Evolutionary conservation across 148 eudicot genomes (phyloP), one percentile per base, ranked within the genome.

Genomic region (Diospyros kaki): DNA sequence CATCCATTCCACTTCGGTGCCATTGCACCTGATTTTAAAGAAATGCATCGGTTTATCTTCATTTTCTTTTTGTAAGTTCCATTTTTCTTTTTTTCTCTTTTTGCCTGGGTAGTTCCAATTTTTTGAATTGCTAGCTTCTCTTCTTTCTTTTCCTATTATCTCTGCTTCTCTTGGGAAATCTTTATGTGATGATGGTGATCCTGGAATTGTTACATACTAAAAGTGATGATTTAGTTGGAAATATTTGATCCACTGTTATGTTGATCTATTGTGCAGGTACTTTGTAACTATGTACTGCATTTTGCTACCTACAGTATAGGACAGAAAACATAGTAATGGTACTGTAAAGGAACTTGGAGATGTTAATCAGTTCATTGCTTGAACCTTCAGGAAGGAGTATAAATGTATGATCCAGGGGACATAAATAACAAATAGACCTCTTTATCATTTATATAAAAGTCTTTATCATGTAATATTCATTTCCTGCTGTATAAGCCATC

Each of bases 1-100:
- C 81, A 12, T 79, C 84, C 0, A 78, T 93, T 61, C 98, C 93
- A 14, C 90, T 85, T 75, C 97, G 98, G n/a, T 95, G 99, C 80
- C 98, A 95, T 51, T 93, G 99, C 80, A 89, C 86, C 77, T 95
- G 88, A 95, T 67, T 70, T 68, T 74, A 13, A 59, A 68, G 13
- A 58, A 59, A 13, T 38, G 55, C 66, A 9, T 2, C 46, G 64
- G 65, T 68, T 66, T 58, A 68, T 15, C 10, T 48, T 41, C 60
- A 15, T 18, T 1, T 69, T 46, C 9, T 58, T 66, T 1, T 45
- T 17, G 44, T 66, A 43, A 48, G 3, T 53, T 63, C 38, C 69
- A 40, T 40, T n/a, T 73, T 38, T 38, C 1, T 8, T 46, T 4
- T 52, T 56, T 15, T 69, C 41, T 44, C 43, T 75, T 28, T 40